Percentiles rank a stretch among this genome's conserved stretches.
phyloP scores from a whole-genome alignment of 305 asterid genomes.

The Euphrasia arctica region DNA sequence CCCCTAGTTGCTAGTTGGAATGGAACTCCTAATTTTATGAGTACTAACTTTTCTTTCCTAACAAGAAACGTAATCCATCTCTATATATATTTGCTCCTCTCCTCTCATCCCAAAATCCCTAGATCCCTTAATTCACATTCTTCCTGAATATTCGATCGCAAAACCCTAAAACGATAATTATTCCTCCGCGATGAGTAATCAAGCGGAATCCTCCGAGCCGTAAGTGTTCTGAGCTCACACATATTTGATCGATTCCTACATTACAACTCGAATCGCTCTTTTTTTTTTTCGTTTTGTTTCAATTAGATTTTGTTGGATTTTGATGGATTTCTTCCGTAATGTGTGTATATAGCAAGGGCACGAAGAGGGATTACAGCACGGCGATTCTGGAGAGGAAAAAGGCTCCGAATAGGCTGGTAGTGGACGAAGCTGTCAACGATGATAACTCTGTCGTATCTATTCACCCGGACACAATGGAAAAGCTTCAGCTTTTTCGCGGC shows the following conservation, averaged over 20 bases:
- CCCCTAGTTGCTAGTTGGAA: too few species aligned
- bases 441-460: slow-evolving; percentile 83
- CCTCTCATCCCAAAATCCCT: slow-evolving; percentile 8
- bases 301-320: background rate
- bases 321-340: slow-evolving; percentile 19
- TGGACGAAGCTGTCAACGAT: slow-evolving; percentile 82
- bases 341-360: slow-evolving; percentile 55
- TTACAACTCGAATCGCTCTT: slow-evolving; percentile 10
- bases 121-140: slow-evolving; percentile 32
- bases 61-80: slow-evolving; percentile 41
- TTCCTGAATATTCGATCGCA: background rate
- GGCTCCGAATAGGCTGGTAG: slow-evolving; percentile 75
- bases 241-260: background rate
- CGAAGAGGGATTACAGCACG: slow-evolving; percentile 80
- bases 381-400: slow-evolving; percentile 89
- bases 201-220: slow-evolving; percentile 73
- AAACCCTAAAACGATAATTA: slow-evolving; percentile 19
- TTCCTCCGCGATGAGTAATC: slow-evolving; percentile 44
- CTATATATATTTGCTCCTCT: slow-evolving; percentile 22
- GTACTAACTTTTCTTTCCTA: slow-evolving; percentile 51
- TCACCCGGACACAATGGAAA: slow-evolving; percentile 83
- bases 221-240: slow-evolving; percentile 38
- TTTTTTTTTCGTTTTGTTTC: background rate
- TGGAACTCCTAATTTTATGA: too few species aligned
- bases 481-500: slow-evolving; percentile 90